Base-by-base conservation (phyloP, 1,284 basidiomycete genomes). In the Ceratobasidium sp. region DNA sequence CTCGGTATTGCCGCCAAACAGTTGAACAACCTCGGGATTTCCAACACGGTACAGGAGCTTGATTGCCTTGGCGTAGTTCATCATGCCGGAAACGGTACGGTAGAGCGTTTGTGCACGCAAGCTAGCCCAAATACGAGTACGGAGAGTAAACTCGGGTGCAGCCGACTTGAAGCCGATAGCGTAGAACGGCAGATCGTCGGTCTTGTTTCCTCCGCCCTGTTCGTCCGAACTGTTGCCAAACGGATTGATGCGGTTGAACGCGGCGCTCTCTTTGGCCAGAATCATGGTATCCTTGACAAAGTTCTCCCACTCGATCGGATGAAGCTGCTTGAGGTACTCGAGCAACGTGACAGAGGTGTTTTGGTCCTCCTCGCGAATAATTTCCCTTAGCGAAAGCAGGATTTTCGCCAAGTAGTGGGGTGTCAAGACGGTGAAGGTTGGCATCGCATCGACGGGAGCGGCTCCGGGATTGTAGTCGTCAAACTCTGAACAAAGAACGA, bases 21-120 rank as follows among this genome's bases (percentile, higher is more conserved):
- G 86, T 83, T 98, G 96, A 9, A 99, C 97, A 60, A 99, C 93
- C 81, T 98, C 97, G 26, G 97, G 97, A 84, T 98, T 99, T 84
- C 99, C 97, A 71, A 99, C 97, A 76, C 97, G 95, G 83, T 98
- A 98, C 34, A 99, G 88, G n/a, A 99, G 86, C 83, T 99, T 99
- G 89, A 99, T 98, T 21, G 97, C 97, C 86, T 99, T 99, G 78
- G 93, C 90, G 82, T 99, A 99, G 85, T 99, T 99, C 97, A 99
- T 99, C 91, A 99, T 98, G 65, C 97, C 97, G 57, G 97, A 98
- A 18, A 99, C 96, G 23, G 97, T 99, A 77, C 97, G 91, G 82
- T 99, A 99, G 39, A 99, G 89, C 2, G 97, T 99, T 84, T 99
- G 97, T 23, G 97, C 97, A 74, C 97, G 94, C 16, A 99, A 87